These are phyloP conservation scores for Pythium coloratum DNA, from an alignment of 352 stramenopile species.

Conservation along the genomic window DNA sequence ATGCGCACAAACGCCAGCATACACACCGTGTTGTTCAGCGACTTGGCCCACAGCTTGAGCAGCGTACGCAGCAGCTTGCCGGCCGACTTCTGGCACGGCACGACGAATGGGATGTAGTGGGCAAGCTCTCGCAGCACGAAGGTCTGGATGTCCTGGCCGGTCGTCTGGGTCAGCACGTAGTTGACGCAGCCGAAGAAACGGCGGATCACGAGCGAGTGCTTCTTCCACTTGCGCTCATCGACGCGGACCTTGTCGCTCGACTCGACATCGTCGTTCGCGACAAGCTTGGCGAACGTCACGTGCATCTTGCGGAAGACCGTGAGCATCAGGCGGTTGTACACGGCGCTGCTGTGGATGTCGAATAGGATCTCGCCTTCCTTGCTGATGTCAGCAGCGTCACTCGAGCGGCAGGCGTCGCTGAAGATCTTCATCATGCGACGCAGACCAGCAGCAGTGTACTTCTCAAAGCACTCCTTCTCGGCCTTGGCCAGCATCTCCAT, in stretches of 20 bases:
- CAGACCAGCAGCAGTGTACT: slow-evolving; percentile 85
- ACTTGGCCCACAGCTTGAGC: slow-evolving; percentile 87
- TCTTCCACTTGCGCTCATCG: slow-evolving; percentile 82
- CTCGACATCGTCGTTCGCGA: slow-evolving; percentile 44
- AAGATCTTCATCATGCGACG: slow-evolving; percentile 94
- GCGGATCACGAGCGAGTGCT: slow-evolving; percentile 79
- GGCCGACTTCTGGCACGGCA: slow-evolving; percentile 67
- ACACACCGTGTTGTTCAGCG: slow-evolving; percentile 73
- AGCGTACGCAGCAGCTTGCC: slow-evolving; percentile 77
- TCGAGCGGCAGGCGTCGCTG: slow-evolving; percentile 93
- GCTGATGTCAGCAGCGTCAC: slow-evolving; percentile 74
- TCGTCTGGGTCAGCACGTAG: slow-evolving; percentile 91
- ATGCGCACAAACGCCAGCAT: slow-evolving; percentile 96
- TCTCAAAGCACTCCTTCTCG: slow-evolving; percentile 90
- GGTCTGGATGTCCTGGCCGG: slow-evolving; percentile 69
- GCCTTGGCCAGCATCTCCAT: slow-evolving; percentile 73
- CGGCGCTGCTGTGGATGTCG: slow-evolving; percentile 91
- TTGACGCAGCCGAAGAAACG: slow-evolving; percentile 92
- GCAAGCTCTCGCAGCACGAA: slow-evolving; percentile 84
- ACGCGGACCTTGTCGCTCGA: slow-evolving; percentile 44
- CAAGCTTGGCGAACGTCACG: slow-evolving; percentile 82
- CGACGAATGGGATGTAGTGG: slow-evolving; percentile 73
- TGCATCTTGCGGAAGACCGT: slow-evolving; percentile 89
- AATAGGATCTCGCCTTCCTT: slow-evolving; percentile 84
- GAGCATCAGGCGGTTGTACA: slow-evolving; percentile 97